Base-by-base conservation (phyloP, 208 protist genomes). In the Trypanosoma cruzi region DNA sequence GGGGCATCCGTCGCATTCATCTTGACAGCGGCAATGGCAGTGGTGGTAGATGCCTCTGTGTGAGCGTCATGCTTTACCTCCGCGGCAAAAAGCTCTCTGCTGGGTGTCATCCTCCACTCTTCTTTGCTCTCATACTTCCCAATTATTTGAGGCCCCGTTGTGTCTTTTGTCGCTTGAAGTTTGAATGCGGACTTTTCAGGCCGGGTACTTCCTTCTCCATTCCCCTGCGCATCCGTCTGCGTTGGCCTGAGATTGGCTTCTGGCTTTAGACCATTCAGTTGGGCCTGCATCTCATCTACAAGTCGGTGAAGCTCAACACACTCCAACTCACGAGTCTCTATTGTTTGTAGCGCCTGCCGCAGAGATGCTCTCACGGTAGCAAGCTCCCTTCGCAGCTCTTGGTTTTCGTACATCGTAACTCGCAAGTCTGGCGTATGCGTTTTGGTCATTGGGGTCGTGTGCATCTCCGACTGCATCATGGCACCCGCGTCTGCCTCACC, bases 241-340 rank as follows among this genome's bases (percentile, higher is more conserved):
- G 2, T 24, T 58, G 20, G 26, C 26, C 14, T 34, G 2, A 13
- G 7, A 1, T 10, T 58, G 26, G 24, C 10, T 18, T 22, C 53
- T 18, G 28, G n/a, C 2, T 58, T 32, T 34, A 54, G 16, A 22
- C 50, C 29, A 67, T 16, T 53, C 26, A 59, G 29, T 7, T 68
- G 59, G 18, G 34, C 55, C 44, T 77, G 81, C 52, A 90, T 34
- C 4, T 44, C 52, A 40, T 76, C 72, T 28, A 82, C 80, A 49
- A 90, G 49, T 2, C 65, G 56, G 58, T 83, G 71, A 54, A 90
- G 65, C 42, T 84, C 75, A n/a, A 56, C 59, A 44, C 79, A 86
- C 54, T 86, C 84, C 56, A 64, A 63, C 60, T 85, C 73, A n/a
- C 71, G 59, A 59, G 66, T 7, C 52, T 71, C 55, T 32, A 59